Percentiles rank a stretch among this genome's conserved stretches.
Conservation (phyloP, 2,329 filamentous ascomycete genomes). For the Neofusicoccum kwambonambiense region DNA sequence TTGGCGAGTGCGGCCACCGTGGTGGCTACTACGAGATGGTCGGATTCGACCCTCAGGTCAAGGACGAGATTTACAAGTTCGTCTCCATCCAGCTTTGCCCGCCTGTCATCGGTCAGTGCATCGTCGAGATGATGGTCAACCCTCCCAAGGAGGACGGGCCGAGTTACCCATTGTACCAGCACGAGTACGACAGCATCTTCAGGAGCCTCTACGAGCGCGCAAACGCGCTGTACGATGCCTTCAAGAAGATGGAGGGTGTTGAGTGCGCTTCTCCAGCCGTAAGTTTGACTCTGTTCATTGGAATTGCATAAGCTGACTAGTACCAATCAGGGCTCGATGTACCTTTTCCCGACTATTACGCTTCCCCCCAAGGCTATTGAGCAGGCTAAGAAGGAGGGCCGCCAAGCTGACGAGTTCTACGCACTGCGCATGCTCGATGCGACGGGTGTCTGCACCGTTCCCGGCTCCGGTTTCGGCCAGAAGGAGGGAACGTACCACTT, state of each 20-base stretch:
- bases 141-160: constrained; percentile 81
- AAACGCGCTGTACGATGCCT: constrained; percentile 82
- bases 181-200: constrained; percentile 83
- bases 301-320: neutral
- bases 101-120: constrained; percentile 91
- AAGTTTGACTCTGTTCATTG: constrained; percentile 25
- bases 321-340: constrained; percentile 77
- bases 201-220: constrained; percentile 76
- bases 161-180: constrained; percentile 76
- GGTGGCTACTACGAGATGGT: constrained; percentile 97
- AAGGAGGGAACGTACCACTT: constrained; percentile 90
- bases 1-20: constrained; percentile 96
- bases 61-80: constrained; percentile 97
- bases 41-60: constrained; percentile 81
- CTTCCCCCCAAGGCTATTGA: constrained; percentile 73
- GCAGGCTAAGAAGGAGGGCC: constrained; percentile 71
- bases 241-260: constrained; percentile 93
- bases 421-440: constrained; percentile 85
- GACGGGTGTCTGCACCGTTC: constrained; percentile 91
- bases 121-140: constrained; percentile 98
- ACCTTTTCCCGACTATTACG: constrained; percentile 93
- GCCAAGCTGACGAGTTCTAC: constrained; percentile 88
- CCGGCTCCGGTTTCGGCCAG: constrained; percentile 91
- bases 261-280: constrained; percentile 79
- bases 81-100: constrained; percentile 96